Evolutionary conservation across 2,329 filamentous ascomycete species (phyloP), one percentile per base, ranked within the genome.

Genomic region (Beauveria sp.): DNA sequence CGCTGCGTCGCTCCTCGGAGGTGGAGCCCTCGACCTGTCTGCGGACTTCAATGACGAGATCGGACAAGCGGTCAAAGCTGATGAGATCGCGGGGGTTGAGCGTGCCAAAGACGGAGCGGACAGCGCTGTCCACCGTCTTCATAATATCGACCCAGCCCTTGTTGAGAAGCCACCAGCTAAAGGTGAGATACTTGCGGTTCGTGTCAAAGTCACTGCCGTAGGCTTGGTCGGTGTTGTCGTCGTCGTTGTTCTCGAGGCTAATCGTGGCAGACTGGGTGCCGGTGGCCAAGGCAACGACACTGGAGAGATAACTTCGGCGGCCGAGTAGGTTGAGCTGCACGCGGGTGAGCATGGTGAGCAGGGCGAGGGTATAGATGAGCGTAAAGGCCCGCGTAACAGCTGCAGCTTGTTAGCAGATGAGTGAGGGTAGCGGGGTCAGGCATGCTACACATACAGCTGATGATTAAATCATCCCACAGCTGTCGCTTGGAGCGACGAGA

Each of bases 121-220:
- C 94, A 4, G 92, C 92, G n/a, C 80, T 78, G 70, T 92, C 87
- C 53, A 99, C 92, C 65, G 87, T 89, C 61, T 85, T 80, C 82
- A 92, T 88, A 61, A 97, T 78, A 62, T 92, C 85, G 66, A 86
- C 85, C 87, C 92, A 97, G 48, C 94, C 94, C 66, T 86, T 85
- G 75, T 99, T 93, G 53, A 99, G 80, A 52, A 99, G 78, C 92
- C 93, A 99, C 94, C 94, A 99, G 75, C 91, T 96, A 73, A 97
- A 96, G 46, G 92, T 96, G 54, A 99, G 80, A 71, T 97, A 99
- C 70, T 90, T 90, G 67, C 92, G 84, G 75, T 99, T 99, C 40
- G 92, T 96, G 73, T 97, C 92, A 67, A 96, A 97, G 73, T 99
- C 94, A 73, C 90, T 93, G 50, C 92, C 92, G 70, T 96, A 92